Conservation (phyloP, 768 basidiomycete species). For the Lactifluus echinatus region DNA sequence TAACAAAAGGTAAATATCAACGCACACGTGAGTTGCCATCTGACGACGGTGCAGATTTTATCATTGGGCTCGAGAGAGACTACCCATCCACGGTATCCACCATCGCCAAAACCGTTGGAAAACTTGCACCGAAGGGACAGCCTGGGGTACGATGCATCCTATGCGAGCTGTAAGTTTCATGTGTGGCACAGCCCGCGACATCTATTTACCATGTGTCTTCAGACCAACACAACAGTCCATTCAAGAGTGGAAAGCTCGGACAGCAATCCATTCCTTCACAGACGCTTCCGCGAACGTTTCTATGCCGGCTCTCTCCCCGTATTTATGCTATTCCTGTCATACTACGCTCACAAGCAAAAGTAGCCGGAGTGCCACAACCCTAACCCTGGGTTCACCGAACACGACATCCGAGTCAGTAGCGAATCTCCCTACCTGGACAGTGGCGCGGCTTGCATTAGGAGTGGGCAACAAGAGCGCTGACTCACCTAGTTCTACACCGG, state of each 20-base stretch:
- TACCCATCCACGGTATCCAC: conserved; percentile 85
- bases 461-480: neutral
- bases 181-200: neutral
- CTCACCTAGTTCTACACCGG: neutral
- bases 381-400: conserved; percentile 4
- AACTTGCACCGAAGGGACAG: conserved; percentile 58
- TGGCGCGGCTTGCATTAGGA: neutral
- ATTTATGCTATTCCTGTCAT: conserved; percentile 58
- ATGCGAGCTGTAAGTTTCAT: conserved; percentile 48
- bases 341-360: conserved; percentile 52
- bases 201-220: conserved; percentile 1
- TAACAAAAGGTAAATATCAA: conserved; percentile 53
- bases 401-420: neutral
- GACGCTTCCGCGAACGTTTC: conserved; percentile 1
- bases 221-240: conserved; percentile 59
- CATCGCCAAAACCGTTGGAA: conserved; percentile 71
- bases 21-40: neutral
- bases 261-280: conserved; percentile 56
- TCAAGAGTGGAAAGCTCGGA: conserved; percentile 65
- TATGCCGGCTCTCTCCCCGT: conserved; percentile 28
- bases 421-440: conserved; percentile 22
- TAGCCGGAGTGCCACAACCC: conserved; percentile 32
- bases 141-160: conserved; percentile 44
- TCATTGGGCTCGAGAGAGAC: conserved; percentile 68
- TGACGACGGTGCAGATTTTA: conserved; percentile 48